Percentiles rank a stretch among this genome's conserved stretches.
Evolutionary conservation across 257 asterid genomes (phyloP).

Genomic region (Solanum neorickii): DNA sequence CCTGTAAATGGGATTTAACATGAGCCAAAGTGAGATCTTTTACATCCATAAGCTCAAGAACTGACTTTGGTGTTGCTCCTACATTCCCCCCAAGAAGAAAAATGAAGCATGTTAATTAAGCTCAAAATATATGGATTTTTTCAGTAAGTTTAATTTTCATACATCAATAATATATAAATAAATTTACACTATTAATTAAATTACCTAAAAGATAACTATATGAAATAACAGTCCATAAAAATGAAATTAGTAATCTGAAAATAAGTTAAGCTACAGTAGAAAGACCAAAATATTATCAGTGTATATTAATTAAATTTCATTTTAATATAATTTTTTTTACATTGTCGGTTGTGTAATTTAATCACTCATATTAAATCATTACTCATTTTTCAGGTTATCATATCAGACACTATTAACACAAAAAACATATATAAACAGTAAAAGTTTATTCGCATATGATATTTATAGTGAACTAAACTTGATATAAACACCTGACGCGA

Average conservation of each 20-base stretch:
- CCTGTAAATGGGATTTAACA: slow-evolving; percentile 96
- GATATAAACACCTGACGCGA: not conserved
- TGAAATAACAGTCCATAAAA: not conserved
- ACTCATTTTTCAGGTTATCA: not conserved
- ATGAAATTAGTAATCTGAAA: not conserved
- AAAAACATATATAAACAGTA: not conserved
- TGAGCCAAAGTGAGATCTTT: slow-evolving; percentile 95
- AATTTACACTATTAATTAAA: not conserved
- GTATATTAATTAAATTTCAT: not conserved
- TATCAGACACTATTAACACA: not conserved
- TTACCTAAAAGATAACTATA: not conserved
- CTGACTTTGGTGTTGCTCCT: slow-evolving; percentile 97
- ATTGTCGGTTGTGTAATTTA: not conserved
- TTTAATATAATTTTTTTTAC: not conserved
- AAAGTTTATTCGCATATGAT: not conserved
- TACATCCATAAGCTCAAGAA: slow-evolving; percentile 95
- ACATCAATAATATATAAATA: not conserved
- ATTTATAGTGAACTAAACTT: not conserved
- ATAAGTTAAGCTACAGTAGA: not conserved
- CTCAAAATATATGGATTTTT: not conserved
- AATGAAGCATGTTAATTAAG: not conserved
- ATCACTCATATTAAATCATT: not conserved
- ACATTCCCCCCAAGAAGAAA: not conserved
- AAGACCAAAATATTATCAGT: not conserved
- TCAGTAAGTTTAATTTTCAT: not conserved